Base-by-base conservation (phyloP, 2,329 filamentous ascomycete species). In the Colletotrichum truncatum region DNA sequence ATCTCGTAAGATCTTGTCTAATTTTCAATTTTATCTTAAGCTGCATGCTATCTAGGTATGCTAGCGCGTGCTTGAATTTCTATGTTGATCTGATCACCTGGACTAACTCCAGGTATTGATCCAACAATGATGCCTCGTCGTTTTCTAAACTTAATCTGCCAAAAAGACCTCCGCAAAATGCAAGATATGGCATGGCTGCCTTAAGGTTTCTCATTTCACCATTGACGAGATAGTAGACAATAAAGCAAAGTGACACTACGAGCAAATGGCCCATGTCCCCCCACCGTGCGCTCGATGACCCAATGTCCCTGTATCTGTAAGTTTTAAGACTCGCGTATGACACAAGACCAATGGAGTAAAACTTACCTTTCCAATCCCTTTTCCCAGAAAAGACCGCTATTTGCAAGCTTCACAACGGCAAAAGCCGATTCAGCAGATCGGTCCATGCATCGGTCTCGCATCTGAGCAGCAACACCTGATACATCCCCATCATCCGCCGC, bases 241-340 rank as follows among this genome's bases (percentile, higher is more conserved):
- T 65, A 14, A 55, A 65, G 14, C 62, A 65, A n/a, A 65, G 56
- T 3, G 62, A 65, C 6, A 65, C 56, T 4, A 65, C n/a, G 4
- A 65, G 41, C 14, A 65, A 49, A 9, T 65, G 56, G 4, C 62
- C 62, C 62, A 65, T 55, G 4, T 65, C 49, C 3, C 49, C 49
- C 62, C 62, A 65, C 18, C 34, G 21, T 9, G 48, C 36, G n/a
- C 56, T 65, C 21, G 56, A 34, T 11, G 39, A 55, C 8, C 56
- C 48, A 8, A 65, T 26, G 8, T 65, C 48, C 8, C 62, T 65
- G 2, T 10, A 6, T 1, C 12, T 12, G 26, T 49, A 3, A 49
- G 45, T 26, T 12, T 21, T 16, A 26, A 30, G 6, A 2, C 4
- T 14, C 6, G 18, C 6, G 4, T 9, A 10, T n/a, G 9, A 11